phyloP scores from a whole-genome alignment of 78 protist species.

The Monosiga brevicollis region DNA sequence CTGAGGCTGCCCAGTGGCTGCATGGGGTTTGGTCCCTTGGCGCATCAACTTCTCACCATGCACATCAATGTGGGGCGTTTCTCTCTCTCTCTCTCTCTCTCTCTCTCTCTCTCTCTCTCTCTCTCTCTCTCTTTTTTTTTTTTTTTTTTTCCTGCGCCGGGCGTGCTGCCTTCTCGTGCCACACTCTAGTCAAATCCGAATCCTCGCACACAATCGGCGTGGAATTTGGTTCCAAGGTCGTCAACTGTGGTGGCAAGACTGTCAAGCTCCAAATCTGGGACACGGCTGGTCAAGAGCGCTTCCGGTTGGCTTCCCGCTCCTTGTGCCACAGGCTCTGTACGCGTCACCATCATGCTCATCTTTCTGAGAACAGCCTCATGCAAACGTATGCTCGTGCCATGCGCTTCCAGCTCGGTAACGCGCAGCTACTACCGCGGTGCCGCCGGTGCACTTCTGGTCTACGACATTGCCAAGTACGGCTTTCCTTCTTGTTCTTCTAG shows the following conservation, averaged over 20 bases:
- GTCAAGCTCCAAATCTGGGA: slow-evolving; percentile 48
- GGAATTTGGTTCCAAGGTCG: slow-evolving; percentile 5
- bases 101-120: neutral
- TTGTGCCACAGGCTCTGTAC: too few relatives aligned
- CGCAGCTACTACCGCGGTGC: slow-evolving; percentile 82
- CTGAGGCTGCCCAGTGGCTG: too few relatives aligned
- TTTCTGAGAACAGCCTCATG: too few relatives aligned
- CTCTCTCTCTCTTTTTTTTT: neutral
- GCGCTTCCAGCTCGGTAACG: slow-evolving; percentile 30
- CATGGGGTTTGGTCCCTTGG: too few relatives aligned
- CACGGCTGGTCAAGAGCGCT: slow-evolving; percentile 52
- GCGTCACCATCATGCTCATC: too few relatives aligned
- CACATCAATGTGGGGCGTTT: too few relatives aligned
- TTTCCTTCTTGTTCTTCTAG: neutral
- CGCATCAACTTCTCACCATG: too few relatives aligned
- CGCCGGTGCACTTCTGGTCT: slow-evolving; percentile 83
- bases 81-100: neutral
- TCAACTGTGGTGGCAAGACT: neutral
- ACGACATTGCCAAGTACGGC: slow-evolving; percentile 37
- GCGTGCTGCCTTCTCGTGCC: too few relatives aligned
- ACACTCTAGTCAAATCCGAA: neutral
- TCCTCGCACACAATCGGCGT: slow-evolving; percentile 14
- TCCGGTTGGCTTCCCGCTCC: too few relatives aligned
- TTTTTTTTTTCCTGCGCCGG: too few relatives aligned
- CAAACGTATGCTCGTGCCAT: neutral